phyloP scores from a whole-genome alignment of 169 alveolate species.

The Plasmodium gallinaceum region DNA sequence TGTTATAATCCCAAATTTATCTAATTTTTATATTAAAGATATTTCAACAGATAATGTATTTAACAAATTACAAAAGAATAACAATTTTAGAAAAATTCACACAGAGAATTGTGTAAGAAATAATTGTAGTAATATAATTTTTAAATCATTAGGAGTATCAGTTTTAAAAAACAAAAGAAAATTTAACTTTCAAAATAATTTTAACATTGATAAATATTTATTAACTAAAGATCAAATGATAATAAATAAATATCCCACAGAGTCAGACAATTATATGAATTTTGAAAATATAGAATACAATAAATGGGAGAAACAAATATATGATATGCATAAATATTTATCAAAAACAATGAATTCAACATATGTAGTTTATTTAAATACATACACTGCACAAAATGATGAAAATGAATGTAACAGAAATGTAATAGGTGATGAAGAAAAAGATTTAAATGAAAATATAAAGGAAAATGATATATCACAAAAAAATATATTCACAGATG shows the following conservation, averaged over 20 bases:
- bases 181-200: neutral
- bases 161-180: constrained; percentile 20
- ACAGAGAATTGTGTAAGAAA: constrained; percentile 48
- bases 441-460: neutral
- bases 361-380: neutral
- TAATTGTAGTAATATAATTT: constrained; percentile 27
- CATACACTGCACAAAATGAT: neutral
- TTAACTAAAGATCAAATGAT: constrained; percentile 52
- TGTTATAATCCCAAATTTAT: constrained; percentile 36
- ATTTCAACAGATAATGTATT: constrained; percentile 44
- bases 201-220: constrained; percentile 34
- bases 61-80: constrained; percentile 49
- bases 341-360: constrained; percentile 26
- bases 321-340: constrained; percentile 18
- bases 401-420: neutral
- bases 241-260: constrained; percentile 26
- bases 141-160: constrained; percentile 44
- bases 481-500: constrained; percentile 43
- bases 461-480: neutral
- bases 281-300: constrained; percentile 27
- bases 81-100: constrained; percentile 54
- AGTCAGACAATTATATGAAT: constrained; percentile 18
- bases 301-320: constrained; percentile 12
- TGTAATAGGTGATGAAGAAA: neutral
- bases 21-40: constrained; percentile 42